Conservation (phyloP, 805 yeast genomes). For the Ogataea trehalophila region DNA sequence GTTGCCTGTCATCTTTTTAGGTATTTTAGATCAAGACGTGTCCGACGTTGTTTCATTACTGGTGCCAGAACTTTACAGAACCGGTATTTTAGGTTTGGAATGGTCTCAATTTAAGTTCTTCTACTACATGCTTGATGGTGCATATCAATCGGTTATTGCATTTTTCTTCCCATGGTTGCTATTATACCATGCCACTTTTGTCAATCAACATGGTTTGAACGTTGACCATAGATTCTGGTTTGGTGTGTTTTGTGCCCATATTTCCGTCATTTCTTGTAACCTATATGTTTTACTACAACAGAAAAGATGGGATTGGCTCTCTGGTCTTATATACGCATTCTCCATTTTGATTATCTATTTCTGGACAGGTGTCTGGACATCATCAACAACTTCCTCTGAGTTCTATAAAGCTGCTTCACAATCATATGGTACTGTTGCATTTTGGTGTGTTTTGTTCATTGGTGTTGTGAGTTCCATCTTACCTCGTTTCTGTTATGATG, state of each 20-base stretch:
- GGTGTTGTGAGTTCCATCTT: conserved; percentile 50
- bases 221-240: conserved; percentile 68
- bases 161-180: conserved; percentile 64
- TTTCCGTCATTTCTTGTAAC: conserved; percentile 62
- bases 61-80: conserved; percentile 65
- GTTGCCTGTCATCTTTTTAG: conserved; percentile 69
- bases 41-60: conserved; percentile 57
- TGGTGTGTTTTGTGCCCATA: conserved; percentile 57
- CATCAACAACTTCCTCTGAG: conserved; percentile 43
- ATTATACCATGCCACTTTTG: conserved; percentile 42
- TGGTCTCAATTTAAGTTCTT: conserved; percentile 59
- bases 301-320: conserved; percentile 74
- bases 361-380: conserved; percentile 82
- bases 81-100: conserved; percentile 60
- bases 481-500: conserved; percentile 56
- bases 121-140: conserved; percentile 62
- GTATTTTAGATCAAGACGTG: conserved; percentile 73
- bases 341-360: conserved; percentile 56
- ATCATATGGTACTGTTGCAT: conserved; percentile 53
- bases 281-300: conserved; percentile 63
- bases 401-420: conserved; percentile 63
- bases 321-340: conserved; percentile 45
- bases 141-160: conserved; percentile 65
- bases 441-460: conserved; percentile 62
- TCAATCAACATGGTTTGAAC: conserved; percentile 41